These are phyloP conservation scores for Cryptococcus hybrid DNA, from an alignment of 1,284 basidiomycete species.

Conservation along the genomic window DNA sequence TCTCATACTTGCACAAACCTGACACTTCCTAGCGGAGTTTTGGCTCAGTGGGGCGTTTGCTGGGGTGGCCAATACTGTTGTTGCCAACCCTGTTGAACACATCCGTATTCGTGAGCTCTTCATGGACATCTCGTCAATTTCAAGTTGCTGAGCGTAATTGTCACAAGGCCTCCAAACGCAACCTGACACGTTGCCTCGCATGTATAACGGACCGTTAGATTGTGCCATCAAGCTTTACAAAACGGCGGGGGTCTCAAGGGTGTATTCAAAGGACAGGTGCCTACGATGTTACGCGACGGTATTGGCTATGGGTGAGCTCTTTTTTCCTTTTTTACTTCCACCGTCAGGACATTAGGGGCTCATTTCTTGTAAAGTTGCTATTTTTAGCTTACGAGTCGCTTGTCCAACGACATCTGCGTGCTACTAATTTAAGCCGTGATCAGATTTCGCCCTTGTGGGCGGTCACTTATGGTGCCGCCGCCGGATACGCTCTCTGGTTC, in stretches of 20 bases:
- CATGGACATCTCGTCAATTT: neutral
- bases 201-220: slow-evolving; percentile 80
- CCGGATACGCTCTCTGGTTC: slow-evolving; percentile 53
- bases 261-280: slow-evolving; percentile 88
- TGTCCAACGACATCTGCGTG: slow-evolving; percentile 76
- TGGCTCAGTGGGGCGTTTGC: slow-evolving; percentile 76
- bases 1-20: neutral
- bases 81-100: slow-evolving; percentile 95
- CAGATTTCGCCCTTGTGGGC: slow-evolving; percentile 74
- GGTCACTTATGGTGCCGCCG: slow-evolving; percentile 78
- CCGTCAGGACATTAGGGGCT: neutral
- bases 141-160: neutral
- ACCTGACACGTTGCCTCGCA: slow-evolving; percentile 61
- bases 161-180: slow-evolving; percentile 79
- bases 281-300: slow-evolving; percentile 84
- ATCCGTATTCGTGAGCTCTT: slow-evolving; percentile 82
- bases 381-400: slow-evolving; percentile 93
- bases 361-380: slow-evolving; percentile 56
- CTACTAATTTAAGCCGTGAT: slow-evolving; percentile 66
- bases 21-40: slow-evolving; percentile 58
- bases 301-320: slow-evolving; percentile 64
- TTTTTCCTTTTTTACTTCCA: neutral
- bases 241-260: slow-evolving; percentile 71
- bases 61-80: slow-evolving; percentile 85
- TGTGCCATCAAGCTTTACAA: slow-evolving; percentile 75